A percentile compares a stretch with the other conserved stretches of the same genome.
These are phyloP conservation scores for Herpotrichia juniperi DNA, from an alignment of 2,329 filamentous ascomycete genomes.

Conservation along the genomic window DNA sequence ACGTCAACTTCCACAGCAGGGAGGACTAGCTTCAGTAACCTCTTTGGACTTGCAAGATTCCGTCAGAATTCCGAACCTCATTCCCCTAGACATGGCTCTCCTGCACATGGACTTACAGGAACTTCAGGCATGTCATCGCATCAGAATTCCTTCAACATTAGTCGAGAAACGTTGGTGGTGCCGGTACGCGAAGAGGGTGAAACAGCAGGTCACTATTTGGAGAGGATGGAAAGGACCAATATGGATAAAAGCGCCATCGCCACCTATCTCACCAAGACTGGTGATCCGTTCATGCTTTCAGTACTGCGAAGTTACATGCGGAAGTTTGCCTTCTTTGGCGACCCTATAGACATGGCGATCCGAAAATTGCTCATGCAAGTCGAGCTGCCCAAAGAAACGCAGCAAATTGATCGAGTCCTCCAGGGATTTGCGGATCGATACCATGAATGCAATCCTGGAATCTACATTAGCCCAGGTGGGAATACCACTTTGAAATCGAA, in stretches of 20 bases:
- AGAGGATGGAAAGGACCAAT: slow-evolving; percentile 77
- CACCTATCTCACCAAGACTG: slow-evolving; percentile 82
- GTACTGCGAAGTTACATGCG: slow-evolving; percentile 95
- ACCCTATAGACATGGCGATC: slow-evolving; percentile 97
- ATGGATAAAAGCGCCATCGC: slow-evolving; percentile 84
- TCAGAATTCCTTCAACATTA: slow-evolving; percentile 80
- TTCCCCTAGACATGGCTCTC: slow-evolving; percentile 66
- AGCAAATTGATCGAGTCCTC: slow-evolving; percentile 94
- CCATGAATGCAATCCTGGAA: slow-evolving; percentile 96
- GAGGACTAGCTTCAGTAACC: slow-evolving; percentile 88
- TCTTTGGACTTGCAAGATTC: slow-evolving; percentile 79
- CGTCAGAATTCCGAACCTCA: slow-evolving; percentile 80
- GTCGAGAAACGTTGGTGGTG: slow-evolving; percentile 71
- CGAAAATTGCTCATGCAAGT: slow-evolving; percentile 96
- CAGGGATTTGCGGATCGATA: slow-evolving; percentile 96
- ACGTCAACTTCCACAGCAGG: slow-evolving; percentile 85
- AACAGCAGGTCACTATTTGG: slow-evolving; percentile 86
- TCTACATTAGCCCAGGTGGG: slow-evolving; percentile 77
- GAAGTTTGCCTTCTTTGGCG: slow-evolving; percentile 91
- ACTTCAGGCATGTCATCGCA: slow-evolving; percentile 79
- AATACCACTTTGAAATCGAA: neutral
- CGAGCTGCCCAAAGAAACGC: slow-evolving; percentile 93
- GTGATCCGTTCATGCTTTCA: slow-evolving; percentile 80
- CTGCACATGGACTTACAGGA: slow-evolving; percentile 61
- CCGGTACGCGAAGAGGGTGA: slow-evolving; percentile 87